Base-by-base conservation (phyloP, 2,329 filamentous ascomycete genomes). In the Trichoderma sp. region DNA sequence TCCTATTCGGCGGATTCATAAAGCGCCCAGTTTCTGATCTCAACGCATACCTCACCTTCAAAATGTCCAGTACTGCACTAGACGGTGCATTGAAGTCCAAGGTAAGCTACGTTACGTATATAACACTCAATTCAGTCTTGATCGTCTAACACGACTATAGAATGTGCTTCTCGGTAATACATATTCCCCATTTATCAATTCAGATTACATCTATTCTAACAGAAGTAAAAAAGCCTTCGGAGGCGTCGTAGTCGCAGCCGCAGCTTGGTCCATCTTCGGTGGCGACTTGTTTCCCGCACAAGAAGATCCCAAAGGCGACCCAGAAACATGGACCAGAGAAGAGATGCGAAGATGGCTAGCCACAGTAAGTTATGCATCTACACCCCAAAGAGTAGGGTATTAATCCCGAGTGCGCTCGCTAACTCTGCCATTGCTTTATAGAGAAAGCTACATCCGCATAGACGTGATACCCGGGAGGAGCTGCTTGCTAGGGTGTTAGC, bases 201-300 rank as follows among this genome's bases (percentile, higher is more conserved):
- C n/a, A 24, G n/a, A 18, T 26, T 6, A 2, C 26, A 24, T 39
- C 21, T 6, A 30, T 15, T n/a, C 24, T 57, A 43, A 57, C 21
- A 28, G 4, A 15, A 8, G 12, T 26, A 43, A 6, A 47, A 57
- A 26, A 91, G 93, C 91, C 21, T 98, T 98, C 79, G 90, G 92
- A 5, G 93, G 92, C 11, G 87, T 97, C 67, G 88, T 98, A 15
- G 92, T 93, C 7, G 93, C 92, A 2, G 94, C 92, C 2, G 92
- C 94, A 18, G 90, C 89, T 56, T 97, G 92, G 91, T 88, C 89
- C 21, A 95, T 98, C 76, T 97, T 92, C 91, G 94, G 94, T 71
- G 87, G 89, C 68, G 93, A 95, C 74, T 88, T 98, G 78, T 97
- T 98, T 77, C 95, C 95, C 1, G 81, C 88, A 4, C 85, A 90